Evolutionary conservation across 345 rosid species (phyloP).

Genomic region (Murraya koenigii): DNA sequence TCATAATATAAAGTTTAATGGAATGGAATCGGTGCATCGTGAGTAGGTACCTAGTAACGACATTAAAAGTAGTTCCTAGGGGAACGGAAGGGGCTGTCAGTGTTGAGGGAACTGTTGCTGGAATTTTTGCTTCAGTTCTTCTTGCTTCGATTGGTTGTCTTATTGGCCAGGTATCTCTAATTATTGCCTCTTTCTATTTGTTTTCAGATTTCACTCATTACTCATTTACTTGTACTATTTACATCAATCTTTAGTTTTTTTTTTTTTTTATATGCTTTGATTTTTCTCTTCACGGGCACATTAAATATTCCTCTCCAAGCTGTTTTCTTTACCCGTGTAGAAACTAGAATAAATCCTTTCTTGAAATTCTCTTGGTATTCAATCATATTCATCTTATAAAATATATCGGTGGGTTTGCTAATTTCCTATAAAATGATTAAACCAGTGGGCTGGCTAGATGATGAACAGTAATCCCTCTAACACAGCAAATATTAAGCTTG

Average conservation of each 20-base stretch:
- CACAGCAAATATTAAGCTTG: not conserved
- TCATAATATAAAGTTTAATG: not conserved
- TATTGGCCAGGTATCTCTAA: slow-evolving; percentile 59
- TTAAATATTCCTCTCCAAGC: not conserved
- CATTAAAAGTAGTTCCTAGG: slow-evolving; percentile 81
- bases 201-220: not conserved
- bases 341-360: not conserved
- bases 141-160: slow-evolving; percentile 70
- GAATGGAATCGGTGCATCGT: slow-evolving; percentile 1
- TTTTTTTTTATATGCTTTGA: not conserved
- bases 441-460: not conserved
- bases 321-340: not conserved
- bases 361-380: not conserved
- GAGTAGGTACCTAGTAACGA: slow-evolving; percentile 79
- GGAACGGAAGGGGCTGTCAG: slow-evolving; percentile 98
- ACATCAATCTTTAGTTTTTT: not conserved
- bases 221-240: not conserved
- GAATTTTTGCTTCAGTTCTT: slow-evolving; percentile 69
- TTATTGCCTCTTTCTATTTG: not conserved
- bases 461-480: not conserved
- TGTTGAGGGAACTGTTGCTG: slow-evolving; percentile 90
- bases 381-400: not conserved
- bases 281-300: not conserved
- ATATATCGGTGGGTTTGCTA: not conserved
- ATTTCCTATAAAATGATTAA: not conserved